Evolutionary conservation across 2,329 filamentous ascomycete genomes (phyloP), one percentile per base, ranked within the genome.

Genomic region (Kalmusia sp.): DNA sequence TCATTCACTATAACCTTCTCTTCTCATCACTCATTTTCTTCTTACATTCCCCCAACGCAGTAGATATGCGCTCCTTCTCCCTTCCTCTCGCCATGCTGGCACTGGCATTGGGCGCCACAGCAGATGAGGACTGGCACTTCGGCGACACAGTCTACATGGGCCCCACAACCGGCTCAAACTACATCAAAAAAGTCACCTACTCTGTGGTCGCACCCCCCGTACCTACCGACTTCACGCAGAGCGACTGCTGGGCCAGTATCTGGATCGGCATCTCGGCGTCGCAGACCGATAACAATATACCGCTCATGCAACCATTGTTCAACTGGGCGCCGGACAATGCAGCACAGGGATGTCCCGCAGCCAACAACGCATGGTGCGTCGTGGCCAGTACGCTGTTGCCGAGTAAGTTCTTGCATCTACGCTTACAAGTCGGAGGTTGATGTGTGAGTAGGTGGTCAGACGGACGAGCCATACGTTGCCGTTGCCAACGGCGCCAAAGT

Each of bases 181-280:
- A 39, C 17, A 39, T 39, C 37, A 39, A 21, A 12, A 39, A 39
- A 17, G 37, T 25, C 17, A 39, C 37, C 37, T 39, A 39, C 37
- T 39, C 37, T 25, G 19, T 39, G 3, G 9, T n/a, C 17, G 37
- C 22, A 9, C 37, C 37, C 5, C 8, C 37, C 4, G 19, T 25
- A 12, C 37, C 37, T 14, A 39, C 37, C n/a, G 37, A 39, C 37
- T 39, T 22, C 17, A 8, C 22, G 15, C 17, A 21, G 9, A 39
- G 37, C 37, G 37, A 39, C 8, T 25, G 37, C 37, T 39, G 37
- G 37, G 19, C 22, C 37, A 39, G 37, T 17, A 21, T 39, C 37
- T 39, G 37, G 37, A 39, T 39, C 7, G 37, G 37, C 9, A 21
- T 39, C 15, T 25, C 17, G n/a, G 37, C 17, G 7, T 22, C 17